Conservation (phyloP, 768 basidiomycete genomes). For the Termitomyces sp. region DNA sequence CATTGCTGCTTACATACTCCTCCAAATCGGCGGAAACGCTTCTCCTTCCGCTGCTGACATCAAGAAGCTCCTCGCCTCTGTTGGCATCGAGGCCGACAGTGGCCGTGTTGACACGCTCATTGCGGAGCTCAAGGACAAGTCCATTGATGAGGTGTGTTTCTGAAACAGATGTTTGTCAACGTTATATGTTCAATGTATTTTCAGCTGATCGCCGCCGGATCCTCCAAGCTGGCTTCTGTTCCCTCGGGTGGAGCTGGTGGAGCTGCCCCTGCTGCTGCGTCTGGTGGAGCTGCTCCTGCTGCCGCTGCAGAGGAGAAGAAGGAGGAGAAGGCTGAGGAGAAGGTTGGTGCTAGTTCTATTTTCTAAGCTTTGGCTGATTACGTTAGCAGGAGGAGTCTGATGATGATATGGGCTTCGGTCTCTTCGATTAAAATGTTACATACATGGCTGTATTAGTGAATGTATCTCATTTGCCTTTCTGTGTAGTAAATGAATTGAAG, state of each 20-base stretch:
- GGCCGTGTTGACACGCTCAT: slow-evolving; percentile 77
- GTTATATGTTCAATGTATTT: not conserved
- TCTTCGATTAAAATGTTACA: slow-evolving; percentile 70
- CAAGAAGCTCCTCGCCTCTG: slow-evolving; percentile 79
- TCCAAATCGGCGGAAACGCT: slow-evolving; percentile 89
- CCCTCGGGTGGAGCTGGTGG: slow-evolving; percentile 89
- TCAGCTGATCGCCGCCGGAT: slow-evolving; percentile 89
- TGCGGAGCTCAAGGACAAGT: slow-evolving; percentile 88
- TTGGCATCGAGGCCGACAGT: slow-evolving; percentile 86
- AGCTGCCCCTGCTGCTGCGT: slow-evolving; percentile 47
- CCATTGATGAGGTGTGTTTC: slow-evolving; percentile 64
- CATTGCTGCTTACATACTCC: slow-evolving; percentile 95
- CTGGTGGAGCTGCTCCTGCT: slow-evolving; percentile 41
- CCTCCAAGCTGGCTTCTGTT: slow-evolving; percentile 91
- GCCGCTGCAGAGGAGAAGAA: slow-evolving; percentile 68
- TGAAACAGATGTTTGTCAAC: slow-evolving; percentile 8
- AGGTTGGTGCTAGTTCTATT: slow-evolving; percentile 41
- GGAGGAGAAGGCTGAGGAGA: slow-evolving; percentile 89
- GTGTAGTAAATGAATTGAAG: not conserved
- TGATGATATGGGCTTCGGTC: slow-evolving; percentile 99
- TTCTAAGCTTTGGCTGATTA: slow-evolving; percentile 1
- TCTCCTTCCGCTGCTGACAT: slow-evolving; percentile 83
- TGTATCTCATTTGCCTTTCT: not conserved
- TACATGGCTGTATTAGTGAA: slow-evolving; percentile 10
- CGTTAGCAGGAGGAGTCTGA: slow-evolving; percentile 78